These are phyloP conservation scores for Fagopyrum homotropicum DNA, from an alignment of 148 eudicot species.

Conservation along the genomic window DNA sequence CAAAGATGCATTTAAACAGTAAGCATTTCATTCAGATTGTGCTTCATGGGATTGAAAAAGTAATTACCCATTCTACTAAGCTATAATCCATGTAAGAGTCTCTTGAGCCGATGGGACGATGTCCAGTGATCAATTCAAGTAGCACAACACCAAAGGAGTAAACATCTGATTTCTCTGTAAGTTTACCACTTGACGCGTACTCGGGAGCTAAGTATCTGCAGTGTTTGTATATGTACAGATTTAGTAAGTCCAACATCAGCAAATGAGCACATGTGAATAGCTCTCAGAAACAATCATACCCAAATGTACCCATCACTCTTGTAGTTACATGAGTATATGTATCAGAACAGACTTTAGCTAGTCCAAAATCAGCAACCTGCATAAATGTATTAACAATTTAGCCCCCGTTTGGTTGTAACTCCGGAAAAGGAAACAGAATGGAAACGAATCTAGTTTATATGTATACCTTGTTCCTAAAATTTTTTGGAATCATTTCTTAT, in stretches of 20 bases:
- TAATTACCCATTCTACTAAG: conserved; percentile 12
- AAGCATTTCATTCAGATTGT: too few relatives aligned
- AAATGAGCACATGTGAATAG: not conserved
- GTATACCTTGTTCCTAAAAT: too few relatives aligned
- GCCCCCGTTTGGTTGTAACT: too few relatives aligned
- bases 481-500: too few relatives aligned
- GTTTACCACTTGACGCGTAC: conserved; percentile 64
- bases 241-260: too few relatives aligned
- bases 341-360: conserved; percentile 55
- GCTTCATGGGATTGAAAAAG: too few relatives aligned
- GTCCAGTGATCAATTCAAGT: conserved; percentile 65
- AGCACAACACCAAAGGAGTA: conserved; percentile 74
- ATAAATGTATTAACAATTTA: not conserved
- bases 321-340: conserved; percentile 72
- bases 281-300: conserved; percentile 23
- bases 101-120: not conserved
- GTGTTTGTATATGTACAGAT: too few relatives aligned
- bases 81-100: too few relatives aligned
- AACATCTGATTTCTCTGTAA: conserved; percentile 62
- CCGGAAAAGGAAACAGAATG: too few relatives aligned
- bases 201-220: conserved; percentile 79
- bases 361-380: conserved; percentile 80
- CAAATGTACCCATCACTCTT: conserved; percentile 84
- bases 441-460: too few relatives aligned
- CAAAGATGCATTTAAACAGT: too few relatives aligned